Percentiles rank a stretch among this genome's conserved stretches.
Conservation (phyloP, 2,329 filamentous ascomycete species). For the Metarhizium anisopliae region DNA sequence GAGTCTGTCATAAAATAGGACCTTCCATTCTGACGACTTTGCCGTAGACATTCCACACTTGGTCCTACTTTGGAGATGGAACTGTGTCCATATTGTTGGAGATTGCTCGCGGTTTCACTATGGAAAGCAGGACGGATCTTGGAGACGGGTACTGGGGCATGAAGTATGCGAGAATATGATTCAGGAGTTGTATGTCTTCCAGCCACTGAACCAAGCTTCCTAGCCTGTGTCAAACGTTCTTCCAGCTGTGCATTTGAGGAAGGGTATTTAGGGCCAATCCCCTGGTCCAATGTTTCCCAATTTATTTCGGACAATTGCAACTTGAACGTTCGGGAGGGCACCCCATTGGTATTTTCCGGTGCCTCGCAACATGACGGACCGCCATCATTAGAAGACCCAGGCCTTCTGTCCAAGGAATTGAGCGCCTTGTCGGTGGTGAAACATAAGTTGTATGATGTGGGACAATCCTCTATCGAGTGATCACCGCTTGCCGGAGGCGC, state of each 20-base stretch:
- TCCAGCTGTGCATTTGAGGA: background rate
- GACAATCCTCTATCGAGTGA: slow-evolving; percentile 1
- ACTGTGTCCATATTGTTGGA: slow-evolving; percentile 2
- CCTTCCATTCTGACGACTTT: background rate
- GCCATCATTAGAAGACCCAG: background rate
- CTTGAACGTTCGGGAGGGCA: too few species aligned
- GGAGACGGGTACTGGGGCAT: slow-evolving; percentile 10
- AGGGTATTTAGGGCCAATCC: background rate
- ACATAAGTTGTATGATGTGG: background rate
- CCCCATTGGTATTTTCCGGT: background rate
- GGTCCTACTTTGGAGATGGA: slow-evolving; percentile 6
- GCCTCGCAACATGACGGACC: background rate
- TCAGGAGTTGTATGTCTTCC: background rate
- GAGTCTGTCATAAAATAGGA: background rate
- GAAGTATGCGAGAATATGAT: slow-evolving; percentile 5
- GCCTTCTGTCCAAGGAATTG: background rate
- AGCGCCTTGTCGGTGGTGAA: background rate
- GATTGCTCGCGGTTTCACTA: background rate
- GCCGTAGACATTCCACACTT: background rate
- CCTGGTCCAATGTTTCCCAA: background rate
- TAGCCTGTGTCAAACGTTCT: background rate
- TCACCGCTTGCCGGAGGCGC: background rate
- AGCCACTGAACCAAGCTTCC: background rate
- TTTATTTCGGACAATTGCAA: background rate
- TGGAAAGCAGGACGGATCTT: slow-evolving; percentile 10